These are phyloP conservation scores for Huntiella abstrusa DNA, from an alignment of 2,329 filamentous ascomycete species.

Conservation along the genomic window DNA sequence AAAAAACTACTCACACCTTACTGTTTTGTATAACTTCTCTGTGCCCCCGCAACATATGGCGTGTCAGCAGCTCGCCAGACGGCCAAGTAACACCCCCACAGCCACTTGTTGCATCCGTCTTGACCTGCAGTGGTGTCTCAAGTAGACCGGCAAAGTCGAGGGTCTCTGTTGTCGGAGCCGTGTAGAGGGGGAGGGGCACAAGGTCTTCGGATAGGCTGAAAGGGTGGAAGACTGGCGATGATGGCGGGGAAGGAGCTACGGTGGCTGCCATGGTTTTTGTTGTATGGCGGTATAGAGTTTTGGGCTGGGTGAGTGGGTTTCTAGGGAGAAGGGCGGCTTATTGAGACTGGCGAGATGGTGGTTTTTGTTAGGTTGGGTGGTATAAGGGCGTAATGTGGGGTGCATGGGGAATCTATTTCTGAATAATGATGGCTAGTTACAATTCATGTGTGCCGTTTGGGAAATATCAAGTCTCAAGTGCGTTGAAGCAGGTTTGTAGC, in stretches of 20 bases:
- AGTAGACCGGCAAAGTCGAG: conserved; percentile 59
- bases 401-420: too few species aligned
- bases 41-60: conserved; percentile 66
- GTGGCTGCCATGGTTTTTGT: background rate
- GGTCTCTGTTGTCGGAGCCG: conserved; percentile 30
- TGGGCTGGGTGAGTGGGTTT: background rate
- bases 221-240: conserved; percentile 27
- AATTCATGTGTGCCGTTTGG: too few species aligned
- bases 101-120: conserved; percentile 70
- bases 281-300: background rate
- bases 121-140: conserved; percentile 48
- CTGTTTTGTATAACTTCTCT: conserved; percentile 41
- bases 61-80: conserved; percentile 71
- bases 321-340: background rate
- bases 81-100: conserved; percentile 94
- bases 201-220: conserved; percentile 34
- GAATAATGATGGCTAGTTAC: too few species aligned
- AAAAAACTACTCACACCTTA: conserved; percentile 44
- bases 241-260: background rate
- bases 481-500: too few species aligned
- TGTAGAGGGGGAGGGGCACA: conserved; percentile 40
- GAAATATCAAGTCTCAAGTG: too few species aligned
- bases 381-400: too few species aligned
- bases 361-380: too few species aligned
- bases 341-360: too few species aligned